Base-by-base conservation (phyloP, 805 yeast genomes). In the Blastobotrys mokoenaii region DNA sequence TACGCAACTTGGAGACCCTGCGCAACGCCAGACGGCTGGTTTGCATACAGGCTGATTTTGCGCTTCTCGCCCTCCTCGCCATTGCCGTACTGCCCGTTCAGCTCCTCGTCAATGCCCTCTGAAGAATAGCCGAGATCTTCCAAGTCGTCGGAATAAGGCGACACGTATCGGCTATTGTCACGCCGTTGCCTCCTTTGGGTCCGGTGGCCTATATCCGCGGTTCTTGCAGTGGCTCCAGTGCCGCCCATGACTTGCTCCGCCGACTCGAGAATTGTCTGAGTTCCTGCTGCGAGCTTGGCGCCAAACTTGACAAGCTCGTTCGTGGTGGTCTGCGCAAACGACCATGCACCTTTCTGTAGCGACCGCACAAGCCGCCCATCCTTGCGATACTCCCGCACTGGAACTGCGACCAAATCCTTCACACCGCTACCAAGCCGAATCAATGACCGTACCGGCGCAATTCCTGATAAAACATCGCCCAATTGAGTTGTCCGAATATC, bases 181-280 rank as follows among this genome's bases (percentile, higher is more conserved):
- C 36, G 18, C 36, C 39, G 10, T n/a, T 14, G 14, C 3, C 46
- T 42, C 3, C 29, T 22, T 22, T 8, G 14, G 17, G 40, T 38
- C 36, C 15, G 61, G 50, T 9, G 56, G 47, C 51, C 81, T 8
- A 22, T 22, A 4, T 22, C 27, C 8, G 27, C 27, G 8, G 27
- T 8, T 8, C 27, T 4, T 62, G 37, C 39, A 3, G 73, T 61
- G 0, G 80, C 63, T 0, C 90, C 93, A 51, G 71, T 71, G 0
- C 95, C 95, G 6, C 93, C 94, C 34, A 86, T 65, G 6, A 76
- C 72, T 52, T 80, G 83, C 58, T 88, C 97, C 0, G 94, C 80
- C 44, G 74, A 78, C 54, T 88, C 96, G 38, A 89, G 62, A 2
- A 85, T 63, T 0, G 80, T 77, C 56, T 88, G 97, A 0, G 96